Conservation (phyloP, 371 early-diverging fungal genomes). For the Sanchytrium tribonematis region DNA sequence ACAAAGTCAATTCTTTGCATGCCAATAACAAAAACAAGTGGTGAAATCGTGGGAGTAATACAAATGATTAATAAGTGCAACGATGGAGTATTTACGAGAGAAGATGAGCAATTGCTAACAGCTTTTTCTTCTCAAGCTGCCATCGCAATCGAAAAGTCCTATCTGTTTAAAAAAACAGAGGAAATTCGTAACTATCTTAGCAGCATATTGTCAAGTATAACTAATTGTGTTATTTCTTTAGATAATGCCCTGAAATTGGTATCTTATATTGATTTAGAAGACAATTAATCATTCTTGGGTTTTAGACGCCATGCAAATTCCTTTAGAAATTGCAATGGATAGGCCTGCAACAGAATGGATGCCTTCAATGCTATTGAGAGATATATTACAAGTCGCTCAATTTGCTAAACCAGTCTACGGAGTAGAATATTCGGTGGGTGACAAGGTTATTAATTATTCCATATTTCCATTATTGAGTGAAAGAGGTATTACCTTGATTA, state of each 20-base stretch:
- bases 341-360: constrained; percentile 7
- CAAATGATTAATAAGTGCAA: constrained; percentile 22
- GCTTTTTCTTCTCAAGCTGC: constrained; percentile 16
- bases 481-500: constrained; percentile 8
- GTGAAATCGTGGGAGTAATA: constrained; percentile 17
- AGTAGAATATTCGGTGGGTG: constrained; percentile 5
- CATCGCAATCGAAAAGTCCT: constrained; percentile 17
- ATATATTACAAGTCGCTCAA: constrained; percentile 7
- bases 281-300: constrained; percentile 11
- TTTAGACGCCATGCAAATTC: constrained; percentile 6
- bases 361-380: constrained; percentile 6
- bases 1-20: constrained; percentile 24
- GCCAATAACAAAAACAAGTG: constrained; percentile 14
- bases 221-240: constrained; percentile 16
- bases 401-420: constrained; percentile 5
- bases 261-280: constrained; percentile 3
- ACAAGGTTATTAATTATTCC: constrained; percentile 9
- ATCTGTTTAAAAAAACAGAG: constrained; percentile 9
- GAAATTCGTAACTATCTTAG: constrained; percentile 12
- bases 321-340: constrained; percentile 5
- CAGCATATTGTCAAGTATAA: constrained; percentile 16
- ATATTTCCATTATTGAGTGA: constrained; percentile 11
- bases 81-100: constrained; percentile 11
- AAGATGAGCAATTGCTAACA: constrained; percentile 14
- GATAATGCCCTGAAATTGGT: constrained; percentile 7